Evolutionary conservation across 2,329 filamentous ascomycete genomes (phyloP), one percentile per base, ranked within the genome.

Genomic region (Tolypocladium paradoxum): DNA sequence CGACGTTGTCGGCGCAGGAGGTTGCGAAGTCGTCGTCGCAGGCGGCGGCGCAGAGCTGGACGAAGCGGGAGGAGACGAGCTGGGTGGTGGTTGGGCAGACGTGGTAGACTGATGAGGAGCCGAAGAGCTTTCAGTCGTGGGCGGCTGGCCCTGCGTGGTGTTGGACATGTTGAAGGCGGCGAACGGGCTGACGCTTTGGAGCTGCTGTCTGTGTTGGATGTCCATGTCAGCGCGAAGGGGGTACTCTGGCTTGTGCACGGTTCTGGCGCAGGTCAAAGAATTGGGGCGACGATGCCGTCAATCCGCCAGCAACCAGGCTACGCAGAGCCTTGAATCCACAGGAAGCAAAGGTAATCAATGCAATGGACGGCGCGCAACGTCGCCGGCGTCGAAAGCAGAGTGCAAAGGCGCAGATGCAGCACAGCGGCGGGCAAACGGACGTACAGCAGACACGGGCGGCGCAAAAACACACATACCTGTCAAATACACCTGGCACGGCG

Each of bases 101-200:
- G 57, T 45, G 18, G 51, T 49, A n/a, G 60, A 36, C 34, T 48
- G 9, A 6, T 46, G 51, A 20, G 54, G 50, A 2, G 55, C 47
- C 36, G 51, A 37, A 33, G 50, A 7, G 40, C 31, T 31, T 12
- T 20, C 49, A 5, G 24, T n/a, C 49, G 36, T 12, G 36, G 24
- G 51, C 46, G 29, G 33, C 46, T 20, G 51, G 20, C 24, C 37
- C 6, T 43, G 48, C 22, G 48, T 35, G 9, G 34, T 45, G 46
- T 27, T 37, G 24, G 40, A 45, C 40, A 45, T 45, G 40, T n/a
- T n/a, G 40, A 29, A 8, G 40, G 24, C 16, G 40, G 40, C 40
- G 40, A 45, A 16, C 40, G 40, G 16, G 40, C 40, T 29, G 24
- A n/a, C 6, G 24, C 16, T 12, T 16, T 9, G 24, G 40, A n/a